These are phyloP conservation scores for Aspergillus fumigatus DNA, from an alignment of 2,329 filamentous ascomycete species.

Conservation along the genomic window DNA sequence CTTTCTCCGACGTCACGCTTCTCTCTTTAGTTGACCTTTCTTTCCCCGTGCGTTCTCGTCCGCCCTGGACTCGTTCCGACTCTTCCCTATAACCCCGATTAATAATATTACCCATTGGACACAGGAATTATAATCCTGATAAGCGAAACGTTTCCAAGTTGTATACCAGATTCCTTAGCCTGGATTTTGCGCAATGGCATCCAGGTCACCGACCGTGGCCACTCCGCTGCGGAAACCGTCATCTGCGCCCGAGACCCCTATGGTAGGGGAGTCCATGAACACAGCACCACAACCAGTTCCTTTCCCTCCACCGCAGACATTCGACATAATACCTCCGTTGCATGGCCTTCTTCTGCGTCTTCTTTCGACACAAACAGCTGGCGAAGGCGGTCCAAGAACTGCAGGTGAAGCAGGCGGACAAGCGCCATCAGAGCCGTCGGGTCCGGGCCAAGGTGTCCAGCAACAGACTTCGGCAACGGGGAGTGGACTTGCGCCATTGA, in stretches of 20 bases:
- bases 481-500: constrained; percentile 44
- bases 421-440: constrained; percentile 13
- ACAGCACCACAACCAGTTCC: constrained; percentile 47
- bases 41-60: constrained; percentile 12
- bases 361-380: constrained; percentile 46
- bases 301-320: constrained; percentile 71
- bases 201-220: constrained; percentile 28
- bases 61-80: constrained; percentile 22
- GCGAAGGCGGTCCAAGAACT: constrained; percentile 26
- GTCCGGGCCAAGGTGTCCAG: constrained; percentile 14
- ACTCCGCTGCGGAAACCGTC: constrained; percentile 42
- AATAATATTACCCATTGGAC: background rate
- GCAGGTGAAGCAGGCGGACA: constrained; percentile 21
- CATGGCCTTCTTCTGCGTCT: constrained; percentile 73
- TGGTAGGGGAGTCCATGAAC: constrained; percentile 21
- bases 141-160: background rate
- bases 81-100: constrained; percentile 27
- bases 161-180: background rate
- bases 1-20: constrained; percentile 30
- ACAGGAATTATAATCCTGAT: background rate
- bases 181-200: constrained; percentile 29
- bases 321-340: constrained; percentile 81
- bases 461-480: constrained; percentile 23
- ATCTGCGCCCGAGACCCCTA: constrained; percentile 31
- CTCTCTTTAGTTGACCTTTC: constrained; percentile 2